phyloP scores from a whole-genome alignment of 495 filamentous ascomycete genomes.

The Hamigera avellanea region DNA sequence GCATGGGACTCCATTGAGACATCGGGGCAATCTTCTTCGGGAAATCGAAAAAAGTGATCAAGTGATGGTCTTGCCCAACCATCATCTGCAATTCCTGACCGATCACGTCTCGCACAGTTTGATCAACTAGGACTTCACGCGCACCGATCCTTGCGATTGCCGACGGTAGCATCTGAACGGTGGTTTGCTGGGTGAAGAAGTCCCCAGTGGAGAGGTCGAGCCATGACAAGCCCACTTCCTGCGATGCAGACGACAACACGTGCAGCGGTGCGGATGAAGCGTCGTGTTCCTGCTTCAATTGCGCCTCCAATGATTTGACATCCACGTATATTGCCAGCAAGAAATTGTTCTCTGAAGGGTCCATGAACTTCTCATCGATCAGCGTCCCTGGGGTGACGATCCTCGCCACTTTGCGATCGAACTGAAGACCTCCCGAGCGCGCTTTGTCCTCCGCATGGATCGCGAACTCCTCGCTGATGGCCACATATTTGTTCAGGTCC shows the following conservation, averaged over 20 bases:
- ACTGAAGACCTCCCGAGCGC: constrained; percentile 64
- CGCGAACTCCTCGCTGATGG: constrained; percentile 85
- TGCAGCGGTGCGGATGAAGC: constrained; percentile 18
- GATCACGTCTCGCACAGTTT: constrained; percentile 38
- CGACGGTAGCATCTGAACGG: constrained; percentile 58
- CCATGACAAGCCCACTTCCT: constrained; percentile 75
- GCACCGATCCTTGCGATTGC: constrained; percentile 73
- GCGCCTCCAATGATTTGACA: constrained; percentile 9
- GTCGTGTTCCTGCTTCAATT: constrained; percentile 11
- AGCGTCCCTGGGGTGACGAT: constrained; percentile 90
- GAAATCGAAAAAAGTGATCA: constrained; percentile 32
- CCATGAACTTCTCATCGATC: constrained; percentile 95
- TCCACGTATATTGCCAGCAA: constrained; percentile 62
- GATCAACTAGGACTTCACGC: constrained; percentile 72
- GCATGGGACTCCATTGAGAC: constrained; percentile 60
- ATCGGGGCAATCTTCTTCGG: constrained; percentile 28
- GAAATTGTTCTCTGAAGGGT: constrained; percentile 86
- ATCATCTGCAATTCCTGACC: constrained; percentile 30
- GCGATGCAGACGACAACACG: constrained; percentile 25
- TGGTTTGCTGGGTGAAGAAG: constrained; percentile 79
- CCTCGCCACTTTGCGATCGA: constrained; percentile 72
- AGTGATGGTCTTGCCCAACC: constrained; percentile 30
- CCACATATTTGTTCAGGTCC: constrained; percentile 81
- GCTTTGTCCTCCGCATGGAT: constrained; percentile 52
- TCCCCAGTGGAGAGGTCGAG: constrained; percentile 88